Evolutionary conservation across 2,329 filamentous ascomycete species (phyloP), one percentile per base, ranked within the genome.

Genomic region (Aspergillus ruber): DNA sequence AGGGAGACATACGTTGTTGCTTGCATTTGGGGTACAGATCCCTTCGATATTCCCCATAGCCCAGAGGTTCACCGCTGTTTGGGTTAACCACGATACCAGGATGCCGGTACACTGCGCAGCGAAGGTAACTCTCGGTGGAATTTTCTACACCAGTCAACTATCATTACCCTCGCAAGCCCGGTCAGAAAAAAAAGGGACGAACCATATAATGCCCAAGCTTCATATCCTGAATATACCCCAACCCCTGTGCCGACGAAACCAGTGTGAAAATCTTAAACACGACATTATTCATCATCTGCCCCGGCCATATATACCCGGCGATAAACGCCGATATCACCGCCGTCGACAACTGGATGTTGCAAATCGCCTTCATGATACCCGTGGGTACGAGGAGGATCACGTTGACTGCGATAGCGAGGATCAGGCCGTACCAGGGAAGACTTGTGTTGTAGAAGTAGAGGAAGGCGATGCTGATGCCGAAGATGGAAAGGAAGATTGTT

Each of bases 1-100:
- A 77, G 77, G 25, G 71, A 71, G 81, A 12, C 70, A 77, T 55
- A 81, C 74, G 21, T 82, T 83, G 54, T 75, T 74, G 59, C 80
- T 73, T 17, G 74, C 67, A 47, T 83, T 76, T 3, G 74, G 74
- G 2, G 79, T 77, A 53, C 74, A 77, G 29, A 74, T 61, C 15
- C 63, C 58, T 2, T 64, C 57, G 49, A 77, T 75, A 46, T 71
- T 63, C 7, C 61, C 63, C 4, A 76, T 57, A 1, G 70, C 65
- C 67, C 72, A 75, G 50, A 73, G 71, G 46, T 74, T 67, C 13
- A 74, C 70, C 2, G 65, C 66, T 44, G 73, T 62, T 47, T 72
- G 69, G 6, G 73, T 68, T 42, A 75, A 65, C 0, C 66, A 67
- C 2, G 68, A 66, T 54, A 73, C 70, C 15, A 76, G 66, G 23